These are phyloP conservation scores for Miamiensis avidus DNA, from an alignment of 169 alveolate species.

Conservation along the genomic window DNA sequence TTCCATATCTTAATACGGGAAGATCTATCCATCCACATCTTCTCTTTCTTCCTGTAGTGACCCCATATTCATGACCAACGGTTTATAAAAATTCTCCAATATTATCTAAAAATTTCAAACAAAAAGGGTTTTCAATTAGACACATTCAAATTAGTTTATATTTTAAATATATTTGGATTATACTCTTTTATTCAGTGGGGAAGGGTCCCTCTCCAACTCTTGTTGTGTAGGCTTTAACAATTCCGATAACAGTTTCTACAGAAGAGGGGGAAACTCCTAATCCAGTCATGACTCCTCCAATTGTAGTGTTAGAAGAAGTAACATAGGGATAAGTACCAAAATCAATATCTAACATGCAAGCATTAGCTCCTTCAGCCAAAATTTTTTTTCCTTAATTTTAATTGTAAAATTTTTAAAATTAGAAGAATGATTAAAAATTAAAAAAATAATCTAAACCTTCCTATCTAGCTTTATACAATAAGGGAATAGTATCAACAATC, in stretches of 20 bases:
- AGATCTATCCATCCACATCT: constrained; percentile 98
- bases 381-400: constrained; percentile 44
- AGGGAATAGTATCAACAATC: constrained; percentile 81
- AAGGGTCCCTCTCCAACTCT: constrained; percentile 98
- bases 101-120: constrained; percentile 52
- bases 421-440: too few relatives aligned
- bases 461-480: constrained; percentile 67
- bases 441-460: constrained; percentile 46
- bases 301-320: constrained; percentile 85
- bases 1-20: constrained; percentile 71
- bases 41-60: constrained; percentile 95
- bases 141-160: constrained; percentile 8
- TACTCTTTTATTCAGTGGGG: constrained; percentile 91
- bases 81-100: constrained; percentile 76
- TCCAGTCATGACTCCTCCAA: constrained; percentile 87
- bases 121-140: not conserved
- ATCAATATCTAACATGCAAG: constrained; percentile 86
- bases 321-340: constrained; percentile 91
- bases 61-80: constrained; percentile 95
- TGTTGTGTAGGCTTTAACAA: constrained; percentile 94
- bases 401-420: too few relatives aligned
- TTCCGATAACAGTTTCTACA: constrained; percentile 87
- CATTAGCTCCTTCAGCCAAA: constrained; percentile 88
- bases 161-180: not conserved
- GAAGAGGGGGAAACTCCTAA: constrained; percentile 84